Evolutionary conservation across 495 filamentous ascomycete species (phyloP).

Genomic region (Penicillium cosmopolitanum): DNA sequence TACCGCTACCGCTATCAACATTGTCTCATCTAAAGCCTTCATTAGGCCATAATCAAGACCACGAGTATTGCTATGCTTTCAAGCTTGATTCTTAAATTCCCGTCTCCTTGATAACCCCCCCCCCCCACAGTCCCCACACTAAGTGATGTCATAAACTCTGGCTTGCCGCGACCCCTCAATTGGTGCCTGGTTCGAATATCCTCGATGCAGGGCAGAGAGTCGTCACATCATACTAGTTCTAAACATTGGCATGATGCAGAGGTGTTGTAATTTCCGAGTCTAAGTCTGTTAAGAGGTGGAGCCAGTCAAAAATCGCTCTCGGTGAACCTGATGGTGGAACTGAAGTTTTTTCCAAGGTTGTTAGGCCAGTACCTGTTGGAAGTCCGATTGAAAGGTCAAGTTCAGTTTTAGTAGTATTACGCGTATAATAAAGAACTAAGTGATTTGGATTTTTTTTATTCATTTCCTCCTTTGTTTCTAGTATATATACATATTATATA

Average conservation of each 20-base stretch:
- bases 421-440: neutral
- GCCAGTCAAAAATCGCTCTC: too few relatives aligned
- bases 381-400: too few relatives aligned
- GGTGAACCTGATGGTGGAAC: too few relatives aligned
- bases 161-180: neutral
- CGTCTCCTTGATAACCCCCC: too few relatives aligned
- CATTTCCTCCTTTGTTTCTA: neutral
- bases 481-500: neutral
- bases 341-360: too few relatives aligned
- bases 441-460: conserved; percentile 24
- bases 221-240: neutral
- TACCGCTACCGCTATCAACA: too few relatives aligned
- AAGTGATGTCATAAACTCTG: conserved; percentile 1
- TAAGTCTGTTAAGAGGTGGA: too few relatives aligned
- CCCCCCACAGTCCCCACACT: conserved; percentile 2
- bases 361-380: too few relatives aligned
- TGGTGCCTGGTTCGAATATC: conserved; percentile 14
- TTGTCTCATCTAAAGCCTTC: too few relatives aligned
- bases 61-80: neutral
- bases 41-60: too few relatives aligned
- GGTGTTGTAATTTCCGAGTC: neutral
- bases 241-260: neutral
- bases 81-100: neutral
- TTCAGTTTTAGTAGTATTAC: too few relatives aligned
- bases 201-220: neutral